phyloP scores from a whole-genome alignment of 352 stramenopile species.

The Globisporangium cylindrosporum region DNA sequence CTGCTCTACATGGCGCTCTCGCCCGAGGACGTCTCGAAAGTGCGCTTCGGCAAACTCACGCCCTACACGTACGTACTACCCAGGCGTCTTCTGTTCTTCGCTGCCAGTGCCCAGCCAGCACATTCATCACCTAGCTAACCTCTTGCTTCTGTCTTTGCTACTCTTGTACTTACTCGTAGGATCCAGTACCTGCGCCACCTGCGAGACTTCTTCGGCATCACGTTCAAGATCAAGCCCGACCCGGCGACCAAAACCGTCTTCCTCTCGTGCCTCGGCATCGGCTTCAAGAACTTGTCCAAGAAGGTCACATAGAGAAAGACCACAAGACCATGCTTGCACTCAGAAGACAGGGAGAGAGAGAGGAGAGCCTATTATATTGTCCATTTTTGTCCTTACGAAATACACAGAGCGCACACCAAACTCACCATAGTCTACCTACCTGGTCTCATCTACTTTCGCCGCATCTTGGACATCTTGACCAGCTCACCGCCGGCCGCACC shows the following conservation, averaged over 20 bases:
- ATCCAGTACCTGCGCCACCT: constrained; percentile 89
- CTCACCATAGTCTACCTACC: neutral
- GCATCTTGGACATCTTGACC: constrained; percentile 60
- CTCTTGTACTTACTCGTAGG: constrained; percentile 23
- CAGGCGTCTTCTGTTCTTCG: neutral
- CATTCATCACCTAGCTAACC: neutral
- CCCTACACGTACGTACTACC: constrained; percentile 60
- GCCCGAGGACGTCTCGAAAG: constrained; percentile 96
- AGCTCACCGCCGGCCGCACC: constrained; percentile 47
- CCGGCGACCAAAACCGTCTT: constrained; percentile 89
- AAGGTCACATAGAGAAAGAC: constrained; percentile 90
- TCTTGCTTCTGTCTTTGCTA: neutral
- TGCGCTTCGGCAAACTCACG: constrained; percentile 88
- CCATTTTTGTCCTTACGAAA: neutral
- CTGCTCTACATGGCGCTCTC: constrained; percentile 98
- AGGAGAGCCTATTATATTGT: neutral
- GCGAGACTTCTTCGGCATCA: constrained; percentile 92
- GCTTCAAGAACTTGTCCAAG: constrained; percentile 95
- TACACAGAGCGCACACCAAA: neutral
- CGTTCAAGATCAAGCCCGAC: constrained; percentile 92
- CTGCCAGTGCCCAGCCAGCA: neutral
- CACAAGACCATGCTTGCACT: neutral
- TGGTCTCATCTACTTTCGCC: constrained; percentile 39
- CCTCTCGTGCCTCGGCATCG: constrained; percentile 91
- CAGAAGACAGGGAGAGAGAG: neutral